A percentile compares a stretch with the other conserved stretches of the same genome.
These are phyloP conservation scores for Nemania sp. DNA, from an alignment of 2,329 filamentous ascomycete genomes.

Conservation along the genomic window DNA sequence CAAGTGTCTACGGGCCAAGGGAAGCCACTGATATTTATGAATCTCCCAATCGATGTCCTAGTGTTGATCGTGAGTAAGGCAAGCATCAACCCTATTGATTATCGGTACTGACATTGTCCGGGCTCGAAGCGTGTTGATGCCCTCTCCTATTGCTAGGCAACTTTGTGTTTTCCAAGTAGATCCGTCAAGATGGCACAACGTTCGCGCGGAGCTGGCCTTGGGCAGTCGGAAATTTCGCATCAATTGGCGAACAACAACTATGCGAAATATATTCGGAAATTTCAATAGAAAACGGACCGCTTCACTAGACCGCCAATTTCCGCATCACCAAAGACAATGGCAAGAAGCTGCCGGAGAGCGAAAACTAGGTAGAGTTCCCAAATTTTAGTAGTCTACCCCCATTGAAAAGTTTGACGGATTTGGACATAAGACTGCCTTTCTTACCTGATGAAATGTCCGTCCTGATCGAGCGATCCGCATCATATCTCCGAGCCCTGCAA, in stretches of 20 bases:
- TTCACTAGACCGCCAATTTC: slow-evolving; percentile 80
- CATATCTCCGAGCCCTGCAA: slow-evolving; percentile 69
- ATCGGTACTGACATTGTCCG: slow-evolving; percentile 74
- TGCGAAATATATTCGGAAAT: slow-evolving; percentile 78
- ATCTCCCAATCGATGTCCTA: slow-evolving; percentile 77
- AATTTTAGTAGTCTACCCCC: slow-evolving; percentile 79
- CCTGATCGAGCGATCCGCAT: slow-evolving; percentile 71
- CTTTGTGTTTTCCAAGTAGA: slow-evolving; percentile 69
- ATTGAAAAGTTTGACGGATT: slow-evolving; percentile 73
- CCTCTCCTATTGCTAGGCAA: slow-evolving; percentile 80
- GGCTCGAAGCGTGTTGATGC: slow-evolving; percentile 79
- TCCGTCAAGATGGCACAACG: slow-evolving; percentile 48
- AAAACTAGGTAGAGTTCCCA: slow-evolving; percentile 72
- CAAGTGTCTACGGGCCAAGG: slow-evolving; percentile 64
- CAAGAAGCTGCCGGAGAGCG: slow-evolving; percentile 72
- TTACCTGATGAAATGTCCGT: slow-evolving; percentile 84
- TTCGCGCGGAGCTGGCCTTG: slow-evolving; percentile 37
- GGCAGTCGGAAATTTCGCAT: slow-evolving; percentile 28
- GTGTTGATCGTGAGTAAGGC: slow-evolving; percentile 81
- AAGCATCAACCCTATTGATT: slow-evolving; percentile 34
- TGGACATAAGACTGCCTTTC: slow-evolving; percentile 83
- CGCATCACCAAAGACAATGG: slow-evolving; percentile 81
- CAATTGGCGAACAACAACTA: slow-evolving; percentile 64
- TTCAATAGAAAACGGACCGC: slow-evolving; percentile 79
- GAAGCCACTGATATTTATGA: slow-evolving; percentile 67